Evolutionary conservation across 495 filamentous ascomycete genomes (phyloP).

Genomic region (Pyrenula massariospora): DNA sequence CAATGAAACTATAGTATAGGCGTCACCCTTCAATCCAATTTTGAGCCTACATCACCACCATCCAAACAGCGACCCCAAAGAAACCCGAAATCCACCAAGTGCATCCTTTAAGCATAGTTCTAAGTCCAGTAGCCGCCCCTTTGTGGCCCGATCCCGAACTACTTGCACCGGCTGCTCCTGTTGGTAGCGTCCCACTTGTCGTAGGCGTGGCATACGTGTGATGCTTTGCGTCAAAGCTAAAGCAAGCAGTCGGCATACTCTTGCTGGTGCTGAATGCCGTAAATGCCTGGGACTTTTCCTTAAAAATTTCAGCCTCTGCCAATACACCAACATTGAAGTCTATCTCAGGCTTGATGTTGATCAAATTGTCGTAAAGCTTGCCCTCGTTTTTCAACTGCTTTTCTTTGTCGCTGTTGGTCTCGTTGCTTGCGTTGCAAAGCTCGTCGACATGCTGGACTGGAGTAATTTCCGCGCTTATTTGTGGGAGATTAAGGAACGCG

Average conservation of each 20-base stretch:
- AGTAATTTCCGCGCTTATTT: not conserved
- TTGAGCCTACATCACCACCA: too few species aligned
- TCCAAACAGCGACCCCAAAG: too few species aligned
- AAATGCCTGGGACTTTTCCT: not conserved
- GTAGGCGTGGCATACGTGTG: not conserved
- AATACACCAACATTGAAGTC: not conserved
- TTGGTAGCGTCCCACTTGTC: not conserved
- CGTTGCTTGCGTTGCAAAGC: not conserved
- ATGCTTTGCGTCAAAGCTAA: not conserved
- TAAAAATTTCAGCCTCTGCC: not conserved
- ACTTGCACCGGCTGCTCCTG: not conserved
- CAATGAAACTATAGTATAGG: too few species aligned
- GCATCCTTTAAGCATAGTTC: too few species aligned
- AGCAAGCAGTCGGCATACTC: not conserved
- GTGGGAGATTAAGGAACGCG: not conserved
- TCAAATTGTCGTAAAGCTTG: not conserved
- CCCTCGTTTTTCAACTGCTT: too few species aligned
- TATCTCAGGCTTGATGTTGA: not conserved
- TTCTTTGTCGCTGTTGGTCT: not conserved
- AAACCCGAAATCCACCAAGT: too few species aligned
- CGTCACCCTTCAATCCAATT: too few species aligned
- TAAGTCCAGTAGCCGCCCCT: too few species aligned
- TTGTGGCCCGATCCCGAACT: too few species aligned
- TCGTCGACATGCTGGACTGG: not conserved
- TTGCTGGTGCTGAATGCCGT: not conserved